Evolutionary conservation across 2,329 filamentous ascomycete genomes (phyloP).

Genomic region (Colletotrichum navitas): DNA sequence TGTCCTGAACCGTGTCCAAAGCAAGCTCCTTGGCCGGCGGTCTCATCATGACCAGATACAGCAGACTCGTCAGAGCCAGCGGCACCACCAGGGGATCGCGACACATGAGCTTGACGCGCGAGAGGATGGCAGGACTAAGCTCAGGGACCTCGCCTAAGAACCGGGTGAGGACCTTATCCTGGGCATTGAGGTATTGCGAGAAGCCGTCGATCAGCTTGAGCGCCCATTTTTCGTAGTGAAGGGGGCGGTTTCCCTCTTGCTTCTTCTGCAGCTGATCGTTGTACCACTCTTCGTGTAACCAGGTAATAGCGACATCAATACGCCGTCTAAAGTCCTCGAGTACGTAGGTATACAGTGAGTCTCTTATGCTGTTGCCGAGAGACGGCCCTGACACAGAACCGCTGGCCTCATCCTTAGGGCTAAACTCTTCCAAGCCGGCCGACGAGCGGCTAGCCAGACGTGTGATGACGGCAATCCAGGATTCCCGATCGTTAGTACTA

Average conservation of each 20-base stretch:
- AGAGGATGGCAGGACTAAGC: constrained; percentile 78
- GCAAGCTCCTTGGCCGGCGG: constrained; percentile 74
- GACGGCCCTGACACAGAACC: constrained; percentile 51
- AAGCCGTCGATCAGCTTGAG: constrained; percentile 89
- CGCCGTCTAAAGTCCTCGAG: constrained; percentile 92
- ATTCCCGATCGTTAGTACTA: constrained; percentile 85
- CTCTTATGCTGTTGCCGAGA: constrained; percentile 79
- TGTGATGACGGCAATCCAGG: constrained; percentile 90
- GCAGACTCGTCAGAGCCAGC: constrained; percentile 72
- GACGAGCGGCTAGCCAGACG: constrained; percentile 85
- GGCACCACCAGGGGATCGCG: constrained; percentile 74
- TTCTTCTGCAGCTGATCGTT: constrained; percentile 74
- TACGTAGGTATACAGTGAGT: constrained; percentile 85
- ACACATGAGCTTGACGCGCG: constrained; percentile 77
- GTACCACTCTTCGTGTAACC: constrained; percentile 99
- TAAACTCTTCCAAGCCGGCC: constrained; percentile 73
- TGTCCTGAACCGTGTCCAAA: constrained; percentile 74
- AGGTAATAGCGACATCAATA: constrained; percentile 90
- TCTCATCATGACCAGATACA: constrained; percentile 77
- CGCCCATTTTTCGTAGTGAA: constrained; percentile 84
- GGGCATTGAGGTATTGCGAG: constrained; percentile 88
- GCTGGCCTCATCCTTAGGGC: constrained; percentile 70
- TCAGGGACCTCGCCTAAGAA: constrained; percentile 93
- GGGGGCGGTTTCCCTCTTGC: constrained; percentile 60
- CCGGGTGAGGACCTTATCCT: constrained; percentile 89